A percentile compares a stretch with the other conserved stretches of the same genome.
phyloP scores from a whole-genome alignment of 306 rosid species.

The Fragaria iinumae region DNA sequence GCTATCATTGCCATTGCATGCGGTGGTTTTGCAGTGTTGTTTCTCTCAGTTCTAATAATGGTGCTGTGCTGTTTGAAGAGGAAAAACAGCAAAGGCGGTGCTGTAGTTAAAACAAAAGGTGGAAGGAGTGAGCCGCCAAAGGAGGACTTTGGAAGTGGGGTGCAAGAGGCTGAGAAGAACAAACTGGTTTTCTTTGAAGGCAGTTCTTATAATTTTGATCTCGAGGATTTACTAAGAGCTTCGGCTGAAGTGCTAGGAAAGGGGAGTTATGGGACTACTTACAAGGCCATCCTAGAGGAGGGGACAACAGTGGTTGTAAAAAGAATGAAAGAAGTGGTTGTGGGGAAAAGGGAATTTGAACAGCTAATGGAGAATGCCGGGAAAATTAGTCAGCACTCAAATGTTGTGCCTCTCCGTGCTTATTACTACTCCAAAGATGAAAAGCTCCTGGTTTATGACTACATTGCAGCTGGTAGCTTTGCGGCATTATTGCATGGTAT shows the following conservation, averaged over 20 bases:
- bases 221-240: conserved; percentile 76
- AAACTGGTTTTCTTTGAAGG: conserved; percentile 60
- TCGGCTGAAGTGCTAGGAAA: conserved; percentile 85
- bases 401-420: conserved; percentile 63
- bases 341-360: conserved; percentile 69
- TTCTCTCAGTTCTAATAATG: conserved; percentile 36
- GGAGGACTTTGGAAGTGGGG: conserved; percentile 74
- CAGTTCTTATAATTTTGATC: conserved; percentile 62
- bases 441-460: conserved; percentile 67
- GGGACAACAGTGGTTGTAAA: conserved; percentile 69
- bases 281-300: conserved; percentile 76
- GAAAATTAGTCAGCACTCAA: conserved; percentile 56
- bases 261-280: conserved; percentile 80
- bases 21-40: conserved; percentile 37
- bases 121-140: conserved; percentile 44
- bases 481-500: conserved; percentile 67
- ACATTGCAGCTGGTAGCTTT: conserved; percentile 51
- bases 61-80: conserved; percentile 53
- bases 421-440: conserved; percentile 81
- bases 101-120: conserved; percentile 37
- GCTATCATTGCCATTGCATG: conserved; percentile 49
- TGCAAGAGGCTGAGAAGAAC: conserved; percentile 74
- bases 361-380: conserved; percentile 68
- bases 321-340: conserved; percentile 61
- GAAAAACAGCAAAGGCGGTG: conserved; percentile 33